phyloP scores from a whole-genome alignment of 2,329 filamentous ascomycete species.

The Ceratocystis diversiconidia region DNA sequence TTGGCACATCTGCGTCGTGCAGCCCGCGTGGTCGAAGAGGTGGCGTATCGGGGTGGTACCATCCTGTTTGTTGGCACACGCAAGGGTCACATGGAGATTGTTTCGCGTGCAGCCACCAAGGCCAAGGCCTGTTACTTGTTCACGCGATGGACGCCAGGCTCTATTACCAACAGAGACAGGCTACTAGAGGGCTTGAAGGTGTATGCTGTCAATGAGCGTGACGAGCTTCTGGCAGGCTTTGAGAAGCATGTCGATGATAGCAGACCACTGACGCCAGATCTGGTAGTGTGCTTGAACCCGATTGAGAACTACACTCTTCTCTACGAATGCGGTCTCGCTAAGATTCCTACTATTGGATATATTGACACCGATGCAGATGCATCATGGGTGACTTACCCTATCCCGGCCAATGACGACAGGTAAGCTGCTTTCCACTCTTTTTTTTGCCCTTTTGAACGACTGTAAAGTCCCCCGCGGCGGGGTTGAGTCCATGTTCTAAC shows the following conservation, averaged over 20 bases:
- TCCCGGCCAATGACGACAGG: conserved; percentile 94
- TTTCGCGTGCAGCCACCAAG: conserved; percentile 67
- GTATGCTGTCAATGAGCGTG: conserved; percentile 64
- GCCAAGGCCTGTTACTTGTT: conserved; percentile 77
- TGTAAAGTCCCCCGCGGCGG: not conserved
- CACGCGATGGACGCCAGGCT: conserved; percentile 81
- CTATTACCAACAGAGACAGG: conserved; percentile 83
- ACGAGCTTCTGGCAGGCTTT: conserved; percentile 47
- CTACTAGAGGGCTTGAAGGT: conserved; percentile 58
- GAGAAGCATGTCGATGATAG: conserved; percentile 48
- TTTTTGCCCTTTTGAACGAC: not conserved
- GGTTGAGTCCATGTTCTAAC: not conserved
- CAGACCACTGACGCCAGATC: conserved; percentile 63
- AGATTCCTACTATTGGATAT: conserved; percentile 85
- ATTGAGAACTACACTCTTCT: conserved; percentile 81
- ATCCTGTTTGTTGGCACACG: conserved; percentile 86
- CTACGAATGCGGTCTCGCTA: conserved; percentile 77
- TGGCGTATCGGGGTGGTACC: conserved; percentile 66
- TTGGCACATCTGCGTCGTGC: conserved; percentile 83
- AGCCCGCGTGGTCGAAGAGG: conserved; percentile 79
- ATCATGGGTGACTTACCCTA: conserved; percentile 88
- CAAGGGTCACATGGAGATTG: conserved; percentile 62
- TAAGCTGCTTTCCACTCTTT: conserved; percentile 27
- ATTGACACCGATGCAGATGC: conserved; percentile 90
- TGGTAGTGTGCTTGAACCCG: conserved; percentile 87